These are phyloP conservation scores for Clarkia xantiana DNA, from an alignment of 345 rosid genomes.

Conservation along the genomic window DNA sequence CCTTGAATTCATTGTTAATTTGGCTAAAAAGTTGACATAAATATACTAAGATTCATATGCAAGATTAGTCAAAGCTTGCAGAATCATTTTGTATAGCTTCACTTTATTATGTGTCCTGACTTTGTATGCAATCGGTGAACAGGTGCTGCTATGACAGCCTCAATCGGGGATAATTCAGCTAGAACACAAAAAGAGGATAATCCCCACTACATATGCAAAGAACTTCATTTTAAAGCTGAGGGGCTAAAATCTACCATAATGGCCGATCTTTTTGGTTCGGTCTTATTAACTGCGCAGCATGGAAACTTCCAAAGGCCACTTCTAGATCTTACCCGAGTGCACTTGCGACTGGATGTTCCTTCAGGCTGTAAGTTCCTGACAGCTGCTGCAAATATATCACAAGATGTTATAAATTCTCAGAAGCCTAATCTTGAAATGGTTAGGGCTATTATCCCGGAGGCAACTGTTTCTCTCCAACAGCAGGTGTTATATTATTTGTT, in stretches of 20 bases:
- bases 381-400: constrained; percentile 43
- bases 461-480: constrained; percentile 67
- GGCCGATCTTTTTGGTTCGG: constrained; percentile 64
- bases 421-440: constrained; percentile 42
- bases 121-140: neutral
- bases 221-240: constrained; percentile 34
- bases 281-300: constrained; percentile 65
- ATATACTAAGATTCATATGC: no score
- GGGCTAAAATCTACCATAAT: constrained; percentile 39
- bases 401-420: constrained; percentile 45
- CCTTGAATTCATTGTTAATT: no score
- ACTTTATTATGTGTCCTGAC: no score
- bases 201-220: constrained; percentile 18
- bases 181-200: constrained; percentile 22
- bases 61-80: no score
- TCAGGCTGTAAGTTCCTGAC: constrained; percentile 58
- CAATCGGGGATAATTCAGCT: constrained; percentile 44
- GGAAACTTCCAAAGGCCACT: constrained; percentile 69
- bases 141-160: constrained; percentile 61
- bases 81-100: no score
- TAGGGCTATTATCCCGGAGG: constrained; percentile 50
- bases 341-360: constrained; percentile 58
- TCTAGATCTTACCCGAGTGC: constrained; percentile 69
- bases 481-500: constrained; percentile 30
- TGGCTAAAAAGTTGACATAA: no score